These are phyloP conservation scores for Smallanthus sonchifolius DNA, from an alignment of 129 eudicot species.

Conservation along the genomic window DNA sequence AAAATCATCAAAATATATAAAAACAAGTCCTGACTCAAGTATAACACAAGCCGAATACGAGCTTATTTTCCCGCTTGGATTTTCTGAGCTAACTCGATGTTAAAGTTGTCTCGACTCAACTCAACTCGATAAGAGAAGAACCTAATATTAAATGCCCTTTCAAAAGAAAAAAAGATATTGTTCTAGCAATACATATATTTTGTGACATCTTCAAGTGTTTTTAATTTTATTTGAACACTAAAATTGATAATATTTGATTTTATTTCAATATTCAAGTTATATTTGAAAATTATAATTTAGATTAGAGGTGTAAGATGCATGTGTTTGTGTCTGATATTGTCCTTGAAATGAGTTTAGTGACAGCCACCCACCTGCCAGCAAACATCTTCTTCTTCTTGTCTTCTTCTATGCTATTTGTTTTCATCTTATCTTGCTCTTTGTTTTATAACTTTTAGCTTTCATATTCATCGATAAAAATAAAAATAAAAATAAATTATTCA, in stretches of 20 bases:
- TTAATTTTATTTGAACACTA: neutral
- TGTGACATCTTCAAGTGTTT: neutral
- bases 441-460: neutral
- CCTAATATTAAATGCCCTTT: too few relatives aligned
- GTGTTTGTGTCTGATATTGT: slow-evolving; percentile 28
- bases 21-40: too few relatives aligned
- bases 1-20: too few relatives aligned
- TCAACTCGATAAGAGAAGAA: too few relatives aligned
- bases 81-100: too few relatives aligned
- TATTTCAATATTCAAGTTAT: neutral
- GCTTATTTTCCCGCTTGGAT: too few relatives aligned
- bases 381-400: slow-evolving; percentile 26
- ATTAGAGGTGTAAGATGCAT: slow-evolving; percentile 15
- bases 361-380: slow-evolving; percentile 24
- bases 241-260: neutral
- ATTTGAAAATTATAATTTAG: neutral
- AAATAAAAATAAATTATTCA: neutral
- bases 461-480: neutral
- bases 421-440: neutral
- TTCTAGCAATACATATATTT: too few relatives aligned
- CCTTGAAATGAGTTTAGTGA: slow-evolving; percentile 25
- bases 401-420: neutral
- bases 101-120: too few relatives aligned
- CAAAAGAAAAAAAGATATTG: too few relatives aligned
- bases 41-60: too few relatives aligned